Evolutionary conservation across 2,329 filamentous ascomycete species (phyloP).

Genomic region (Fusarium anguioides): DNA sequence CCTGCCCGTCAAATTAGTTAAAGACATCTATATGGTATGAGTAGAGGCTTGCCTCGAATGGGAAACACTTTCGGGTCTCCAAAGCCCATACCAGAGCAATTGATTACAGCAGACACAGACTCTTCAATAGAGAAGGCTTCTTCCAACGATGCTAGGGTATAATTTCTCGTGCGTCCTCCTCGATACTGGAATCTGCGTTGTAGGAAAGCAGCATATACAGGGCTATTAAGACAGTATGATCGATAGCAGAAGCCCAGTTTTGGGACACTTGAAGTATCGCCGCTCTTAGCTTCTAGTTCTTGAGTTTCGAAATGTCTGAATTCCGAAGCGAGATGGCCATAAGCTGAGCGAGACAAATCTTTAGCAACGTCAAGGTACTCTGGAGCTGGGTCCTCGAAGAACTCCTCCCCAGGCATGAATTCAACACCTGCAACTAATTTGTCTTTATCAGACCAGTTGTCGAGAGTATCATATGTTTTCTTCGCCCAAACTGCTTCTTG

Average conservation of each 20-base stretch:
- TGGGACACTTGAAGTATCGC: neutral
- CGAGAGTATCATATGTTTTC: neutral
- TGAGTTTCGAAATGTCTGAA: neutral
- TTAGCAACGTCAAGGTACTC: neutral
- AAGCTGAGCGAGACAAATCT: neutral
- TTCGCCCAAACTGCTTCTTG: neutral
- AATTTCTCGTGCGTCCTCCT: neutral
- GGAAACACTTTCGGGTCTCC: neutral
- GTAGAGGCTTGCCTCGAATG: neutral
- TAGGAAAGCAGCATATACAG: neutral
- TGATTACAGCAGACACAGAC: neutral
- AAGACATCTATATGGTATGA: accelerated
- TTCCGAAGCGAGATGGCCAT: neutral
- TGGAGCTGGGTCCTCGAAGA: neutral
- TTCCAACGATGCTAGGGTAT: neutral
- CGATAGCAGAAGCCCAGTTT: conserved; percentile 1
- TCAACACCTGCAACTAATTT: neutral
- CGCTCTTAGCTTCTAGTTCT: neutral
- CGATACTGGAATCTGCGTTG: neutral
- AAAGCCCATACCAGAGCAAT: conserved; percentile 3
- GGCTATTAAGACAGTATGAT: conserved; percentile 1
- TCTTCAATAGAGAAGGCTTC: neutral
- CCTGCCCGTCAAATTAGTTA: neutral
- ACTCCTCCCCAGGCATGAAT: conserved; percentile 2
- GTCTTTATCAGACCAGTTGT: neutral